Conservation (phyloP, 202 grass and related monocot species). For the Alloteropsis angusta region DNA sequence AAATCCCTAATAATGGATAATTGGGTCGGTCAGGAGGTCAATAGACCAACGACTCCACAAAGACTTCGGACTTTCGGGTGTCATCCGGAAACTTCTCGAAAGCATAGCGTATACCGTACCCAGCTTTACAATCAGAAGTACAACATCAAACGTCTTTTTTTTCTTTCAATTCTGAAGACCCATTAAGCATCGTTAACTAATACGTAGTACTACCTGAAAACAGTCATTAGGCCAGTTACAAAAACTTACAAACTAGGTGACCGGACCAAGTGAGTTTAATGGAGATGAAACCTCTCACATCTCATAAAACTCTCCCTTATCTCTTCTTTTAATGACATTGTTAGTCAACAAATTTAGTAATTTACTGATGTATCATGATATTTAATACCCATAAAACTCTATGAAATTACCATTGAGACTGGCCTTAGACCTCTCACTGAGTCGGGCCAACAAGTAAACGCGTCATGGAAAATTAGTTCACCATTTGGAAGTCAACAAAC, state of each 20-base stretch:
- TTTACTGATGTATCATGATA: too few species aligned
- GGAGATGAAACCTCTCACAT: too few species aligned
- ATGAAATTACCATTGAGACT: too few species aligned
- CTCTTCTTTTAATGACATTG: too few species aligned
- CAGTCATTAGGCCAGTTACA: too few species aligned
- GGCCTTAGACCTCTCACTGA: too few species aligned
- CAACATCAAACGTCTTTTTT: not conserved
- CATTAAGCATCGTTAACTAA: not conserved
- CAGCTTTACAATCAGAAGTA: not conserved
- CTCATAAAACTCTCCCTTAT: too few species aligned
- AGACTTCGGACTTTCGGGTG: not conserved
- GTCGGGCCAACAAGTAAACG: not conserved
- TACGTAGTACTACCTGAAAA: not conserved
- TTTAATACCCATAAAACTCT: too few species aligned
- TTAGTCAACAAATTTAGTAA: too few species aligned
- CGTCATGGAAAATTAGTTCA: not conserved
- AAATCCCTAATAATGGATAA: not conserved
- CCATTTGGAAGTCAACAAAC: not conserved
- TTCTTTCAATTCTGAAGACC: not conserved
- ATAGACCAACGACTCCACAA: constrained; percentile 27
- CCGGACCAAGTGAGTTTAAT: too few species aligned
- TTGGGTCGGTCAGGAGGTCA: not conserved
- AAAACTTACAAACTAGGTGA: too few species aligned
- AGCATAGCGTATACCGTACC: not conserved
- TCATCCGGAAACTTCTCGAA: not conserved